These are phyloP conservation scores for Carnegiea gigantea DNA, from an alignment of 179 eudicot species.

Conservation along the genomic window DNA sequence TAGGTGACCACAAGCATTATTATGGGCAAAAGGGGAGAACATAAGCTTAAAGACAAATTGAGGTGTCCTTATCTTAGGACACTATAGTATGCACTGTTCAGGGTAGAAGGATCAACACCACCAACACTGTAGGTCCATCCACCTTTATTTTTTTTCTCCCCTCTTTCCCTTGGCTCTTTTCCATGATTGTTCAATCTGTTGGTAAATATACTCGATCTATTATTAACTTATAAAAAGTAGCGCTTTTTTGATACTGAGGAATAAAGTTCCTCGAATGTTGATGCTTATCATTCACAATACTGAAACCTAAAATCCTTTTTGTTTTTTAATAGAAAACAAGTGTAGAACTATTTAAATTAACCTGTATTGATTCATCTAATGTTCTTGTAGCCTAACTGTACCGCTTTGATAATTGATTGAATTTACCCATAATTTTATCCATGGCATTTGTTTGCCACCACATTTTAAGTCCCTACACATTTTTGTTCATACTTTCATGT, in stretches of 20 bases:
- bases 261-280: too few relatives aligned
- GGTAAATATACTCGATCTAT: too few relatives aligned
- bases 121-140: slow-evolving; percentile 26
- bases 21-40: slow-evolving; percentile 25
- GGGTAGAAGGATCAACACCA: background rate
- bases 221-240: too few relatives aligned
- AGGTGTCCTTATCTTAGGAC: slow-evolving; percentile 28
- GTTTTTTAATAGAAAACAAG: too few relatives aligned
- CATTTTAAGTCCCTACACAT: slow-evolving; percentile 10
- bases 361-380: background rate
- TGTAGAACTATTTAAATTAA: background rate
- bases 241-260: too few relatives aligned
- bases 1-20: slow-evolving; percentile 1
- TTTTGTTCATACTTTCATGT: slow-evolving; percentile 17
- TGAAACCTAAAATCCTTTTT: too few relatives aligned
- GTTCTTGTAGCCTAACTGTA: background rate
- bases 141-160: background rate
- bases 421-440: background rate
- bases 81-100: slow-evolving; percentile 22
- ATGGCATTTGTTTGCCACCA: background rate
- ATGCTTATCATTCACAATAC: too few relatives aligned
- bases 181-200: too few relatives aligned
- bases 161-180: background rate
- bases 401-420: background rate
- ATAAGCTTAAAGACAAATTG: slow-evolving; percentile 21